phyloP scores from a whole-genome alignment of 495 filamentous ascomycete species.

The Rhypophila decipiens region DNA sequence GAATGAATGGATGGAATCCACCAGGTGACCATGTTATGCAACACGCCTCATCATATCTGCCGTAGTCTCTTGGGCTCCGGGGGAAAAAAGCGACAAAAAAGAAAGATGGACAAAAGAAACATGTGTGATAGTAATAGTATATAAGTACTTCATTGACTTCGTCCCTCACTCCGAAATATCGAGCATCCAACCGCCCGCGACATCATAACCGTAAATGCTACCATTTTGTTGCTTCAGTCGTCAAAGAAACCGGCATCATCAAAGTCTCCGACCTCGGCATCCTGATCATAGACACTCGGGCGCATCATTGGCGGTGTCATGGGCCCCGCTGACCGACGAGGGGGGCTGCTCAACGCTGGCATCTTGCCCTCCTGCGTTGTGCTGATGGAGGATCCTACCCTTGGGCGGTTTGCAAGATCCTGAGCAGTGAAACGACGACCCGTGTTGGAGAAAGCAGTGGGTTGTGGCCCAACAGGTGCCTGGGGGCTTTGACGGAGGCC shows the following conservation, averaged over 20 bases:
- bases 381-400: constrained; percentile 24
- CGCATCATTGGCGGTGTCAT: constrained; percentile 66
- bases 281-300: constrained; percentile 61
- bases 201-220: no score
- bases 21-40: not conserved
- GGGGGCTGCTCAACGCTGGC: constrained; percentile 27
- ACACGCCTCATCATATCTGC: constrained; percentile 12
- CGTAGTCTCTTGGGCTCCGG: constrained; percentile 10
- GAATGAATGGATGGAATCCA: not conserved
- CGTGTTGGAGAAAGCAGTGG: constrained; percentile 46
- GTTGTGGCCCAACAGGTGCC: constrained; percentile 27
- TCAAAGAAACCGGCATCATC: constrained; percentile 53
- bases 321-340: constrained; percentile 39
- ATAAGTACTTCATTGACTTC: no score
- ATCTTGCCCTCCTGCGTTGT: constrained; percentile 29
- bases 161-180: no score
- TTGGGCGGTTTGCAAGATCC: constrained; percentile 40
- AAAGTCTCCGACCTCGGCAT: constrained; percentile 56
- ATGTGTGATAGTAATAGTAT: not conserved
- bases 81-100: constrained; percentile 2
- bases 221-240: no score
- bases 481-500: constrained; percentile 54
- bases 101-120: constrained; percentile 21
- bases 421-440: constrained; percentile 45
- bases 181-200: no score